Conservation (phyloP, 2,329 filamentous ascomycete species). For the Aspergillus sp. region DNA sequence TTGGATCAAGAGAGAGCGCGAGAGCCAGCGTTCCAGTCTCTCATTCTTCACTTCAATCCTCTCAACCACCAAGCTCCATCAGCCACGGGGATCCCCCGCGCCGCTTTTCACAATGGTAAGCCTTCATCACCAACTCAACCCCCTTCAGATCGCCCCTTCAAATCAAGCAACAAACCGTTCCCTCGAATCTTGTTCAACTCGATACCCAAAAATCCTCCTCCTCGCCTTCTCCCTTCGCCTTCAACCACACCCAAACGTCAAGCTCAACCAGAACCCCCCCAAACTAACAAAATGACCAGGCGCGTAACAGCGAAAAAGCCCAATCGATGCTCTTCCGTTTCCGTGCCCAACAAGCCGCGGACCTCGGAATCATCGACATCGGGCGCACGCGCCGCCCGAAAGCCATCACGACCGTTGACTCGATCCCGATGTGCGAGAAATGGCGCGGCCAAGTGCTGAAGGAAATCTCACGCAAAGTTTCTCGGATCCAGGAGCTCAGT, state of each 20-base stretch:
- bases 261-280: slow-evolving; percentile 18
- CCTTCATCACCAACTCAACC: not conserved
- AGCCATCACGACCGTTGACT: slow-evolving; percentile 80
- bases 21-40: slow-evolving; percentile 12
- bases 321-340: slow-evolving; percentile 99
- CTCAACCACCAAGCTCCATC: slow-evolving; percentile 20
- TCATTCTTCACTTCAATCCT: slow-evolving; percentile 18
- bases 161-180: not conserved
- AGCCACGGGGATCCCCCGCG: slow-evolving; percentile 17
- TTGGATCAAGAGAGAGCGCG: slow-evolving; percentile 17
- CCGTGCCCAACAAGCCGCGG: slow-evolving; percentile 92
- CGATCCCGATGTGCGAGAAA: slow-evolving; percentile 87
- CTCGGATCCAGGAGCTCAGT: slow-evolving; percentile 86
- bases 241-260: not conserved
- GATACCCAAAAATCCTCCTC: not conserved
- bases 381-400: slow-evolving; percentile 87
- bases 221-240: not conserved
- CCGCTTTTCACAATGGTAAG: slow-evolving; percentile 34
- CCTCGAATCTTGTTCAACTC: not conserved
- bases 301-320: slow-evolving; percentile 96
- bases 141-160: not conserved
- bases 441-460: slow-evolving; percentile 98
- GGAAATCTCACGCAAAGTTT: slow-evolving; percentile 95
- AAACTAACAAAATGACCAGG: slow-evolving; percentile 52
- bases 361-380: slow-evolving; percentile 93